A percentile compares a stretch with the other conserved stretches of the same genome.
These are phyloP conservation scores for Starmerella bombi DNA, from an alignment of 805 yeast genomes.

Conservation along the genomic window DNA sequence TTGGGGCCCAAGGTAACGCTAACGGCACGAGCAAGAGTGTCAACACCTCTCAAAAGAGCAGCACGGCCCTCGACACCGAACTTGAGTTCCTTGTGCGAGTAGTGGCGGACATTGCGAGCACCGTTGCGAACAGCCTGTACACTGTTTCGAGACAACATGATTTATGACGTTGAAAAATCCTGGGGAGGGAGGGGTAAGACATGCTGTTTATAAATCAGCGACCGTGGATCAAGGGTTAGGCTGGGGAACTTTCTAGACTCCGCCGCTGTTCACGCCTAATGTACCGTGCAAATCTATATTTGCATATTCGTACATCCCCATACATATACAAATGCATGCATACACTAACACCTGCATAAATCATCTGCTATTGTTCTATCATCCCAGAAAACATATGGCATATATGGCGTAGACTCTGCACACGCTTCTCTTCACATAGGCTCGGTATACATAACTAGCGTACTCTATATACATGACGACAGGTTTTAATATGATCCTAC, in stretches of 20 bases:
- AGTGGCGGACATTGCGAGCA: constrained; percentile 25
- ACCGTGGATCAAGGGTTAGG: background rate
- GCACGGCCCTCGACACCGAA: constrained; percentile 98
- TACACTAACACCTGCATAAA: too few relatives aligned
- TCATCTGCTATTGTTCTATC: too few relatives aligned
- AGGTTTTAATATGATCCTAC: too few relatives aligned
- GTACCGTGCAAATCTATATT: too few relatives aligned
- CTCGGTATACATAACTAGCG: too few relatives aligned
- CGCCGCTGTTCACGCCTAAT: too few relatives aligned
- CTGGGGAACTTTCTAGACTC: background rate
- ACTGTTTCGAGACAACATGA: constrained; percentile 12
- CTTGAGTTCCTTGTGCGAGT: constrained; percentile 76
- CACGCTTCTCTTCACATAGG: too few relatives aligned
- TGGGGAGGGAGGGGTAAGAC: background rate
- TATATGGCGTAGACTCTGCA: too few relatives aligned
- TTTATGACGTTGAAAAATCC: background rate
- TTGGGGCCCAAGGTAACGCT: constrained; percentile 95
- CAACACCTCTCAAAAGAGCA: constrained; percentile 84
- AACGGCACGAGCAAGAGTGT: constrained; percentile 89
- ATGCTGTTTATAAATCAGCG: background rate
- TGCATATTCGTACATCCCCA: too few relatives aligned
- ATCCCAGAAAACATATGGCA: too few relatives aligned
- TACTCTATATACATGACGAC: too few relatives aligned
- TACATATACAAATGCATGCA: too few relatives aligned
- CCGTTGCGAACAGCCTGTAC: constrained; percentile 13